Conservation (phyloP, 139 green algal genomes). For the Chlamydomonas incerta region DNA sequence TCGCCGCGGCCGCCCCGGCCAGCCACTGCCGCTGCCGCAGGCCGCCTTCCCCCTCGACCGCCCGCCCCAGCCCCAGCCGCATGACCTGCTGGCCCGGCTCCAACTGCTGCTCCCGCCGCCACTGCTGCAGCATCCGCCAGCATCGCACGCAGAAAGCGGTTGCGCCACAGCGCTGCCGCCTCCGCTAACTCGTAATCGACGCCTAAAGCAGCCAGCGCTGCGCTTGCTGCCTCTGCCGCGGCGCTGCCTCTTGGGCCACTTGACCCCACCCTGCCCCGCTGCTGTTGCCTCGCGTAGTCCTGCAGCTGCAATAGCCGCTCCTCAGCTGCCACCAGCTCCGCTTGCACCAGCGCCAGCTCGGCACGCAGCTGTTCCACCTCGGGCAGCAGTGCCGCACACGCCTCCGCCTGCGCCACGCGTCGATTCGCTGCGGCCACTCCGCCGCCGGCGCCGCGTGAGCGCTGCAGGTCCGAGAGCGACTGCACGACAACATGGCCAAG, state of each 20-base stretch:
- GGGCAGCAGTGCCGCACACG: background rate
- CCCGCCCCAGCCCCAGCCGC: background rate
- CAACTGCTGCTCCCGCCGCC: background rate
- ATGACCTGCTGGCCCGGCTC: background rate
- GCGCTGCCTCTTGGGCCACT: background rate
- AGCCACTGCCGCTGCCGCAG: background rate
- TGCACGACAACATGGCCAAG: background rate
- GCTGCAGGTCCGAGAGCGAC: conserved; percentile 6
- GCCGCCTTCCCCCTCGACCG: background rate
- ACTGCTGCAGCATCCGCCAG: background rate
- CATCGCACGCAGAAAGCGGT: conserved; percentile 17
- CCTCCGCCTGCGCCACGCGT: conserved; percentile 1
- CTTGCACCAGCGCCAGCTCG: background rate
- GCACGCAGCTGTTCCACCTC: conserved; percentile 8
- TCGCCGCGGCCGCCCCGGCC: background rate
- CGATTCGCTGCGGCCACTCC: background rate
- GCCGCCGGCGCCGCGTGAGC: background rate
- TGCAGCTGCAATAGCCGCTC: background rate
- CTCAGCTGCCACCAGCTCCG: background rate
- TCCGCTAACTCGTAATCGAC: conserved; percentile 19
- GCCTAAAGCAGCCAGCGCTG: background rate
- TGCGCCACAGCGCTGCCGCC: conserved; percentile 33
- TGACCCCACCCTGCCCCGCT: background rate
- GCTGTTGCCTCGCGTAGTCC: background rate
- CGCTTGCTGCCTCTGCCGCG: background rate